Conservation (phyloP, 2,329 filamentous ascomycete species). For the Botryosphaeria dothidea region DNA sequence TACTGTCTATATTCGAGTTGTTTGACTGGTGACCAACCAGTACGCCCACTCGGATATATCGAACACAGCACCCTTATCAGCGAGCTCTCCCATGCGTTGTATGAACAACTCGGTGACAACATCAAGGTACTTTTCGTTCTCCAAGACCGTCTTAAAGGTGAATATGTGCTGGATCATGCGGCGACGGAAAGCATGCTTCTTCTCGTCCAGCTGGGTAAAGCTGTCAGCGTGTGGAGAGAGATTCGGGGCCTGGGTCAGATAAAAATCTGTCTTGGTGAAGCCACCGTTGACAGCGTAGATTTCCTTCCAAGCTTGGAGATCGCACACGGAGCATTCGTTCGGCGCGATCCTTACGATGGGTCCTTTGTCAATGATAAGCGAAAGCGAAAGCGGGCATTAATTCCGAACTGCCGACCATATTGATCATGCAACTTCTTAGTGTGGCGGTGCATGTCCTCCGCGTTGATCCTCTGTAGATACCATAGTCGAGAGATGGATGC, state of each 20-base stretch:
- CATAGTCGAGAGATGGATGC: constrained; percentile 29
- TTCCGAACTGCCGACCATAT: neutral
- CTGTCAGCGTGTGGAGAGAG: constrained; percentile 22
- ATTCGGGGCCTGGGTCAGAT: constrained; percentile 24
- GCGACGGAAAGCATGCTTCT: constrained; percentile 23
- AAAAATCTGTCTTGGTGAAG: constrained; percentile 29
- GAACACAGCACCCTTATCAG: constrained; percentile 21
- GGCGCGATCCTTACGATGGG: constrained; percentile 15
- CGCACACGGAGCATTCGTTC: constrained; percentile 21
- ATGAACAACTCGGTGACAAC: constrained; percentile 20
- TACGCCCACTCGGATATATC: constrained; percentile 25
- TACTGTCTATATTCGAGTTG: neutral
- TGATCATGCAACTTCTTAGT: constrained; percentile 1
- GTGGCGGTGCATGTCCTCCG: constrained; percentile 26
- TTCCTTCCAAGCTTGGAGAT: constrained; percentile 23
- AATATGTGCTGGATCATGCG: constrained; percentile 24
- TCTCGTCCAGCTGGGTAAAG: constrained; percentile 26
- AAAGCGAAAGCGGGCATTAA: neutral
- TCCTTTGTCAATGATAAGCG: neutral
- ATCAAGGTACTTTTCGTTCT: constrained; percentile 25
- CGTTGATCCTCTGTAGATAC: constrained; percentile 27
- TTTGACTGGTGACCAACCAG: neutral
- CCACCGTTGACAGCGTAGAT: constrained; percentile 25
- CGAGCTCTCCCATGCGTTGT: constrained; percentile 22
- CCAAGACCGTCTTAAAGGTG: constrained; percentile 23